phyloP scores from a whole-genome alignment of 176 grass and related monocot genomes.

The Avena eriantha region DNA sequence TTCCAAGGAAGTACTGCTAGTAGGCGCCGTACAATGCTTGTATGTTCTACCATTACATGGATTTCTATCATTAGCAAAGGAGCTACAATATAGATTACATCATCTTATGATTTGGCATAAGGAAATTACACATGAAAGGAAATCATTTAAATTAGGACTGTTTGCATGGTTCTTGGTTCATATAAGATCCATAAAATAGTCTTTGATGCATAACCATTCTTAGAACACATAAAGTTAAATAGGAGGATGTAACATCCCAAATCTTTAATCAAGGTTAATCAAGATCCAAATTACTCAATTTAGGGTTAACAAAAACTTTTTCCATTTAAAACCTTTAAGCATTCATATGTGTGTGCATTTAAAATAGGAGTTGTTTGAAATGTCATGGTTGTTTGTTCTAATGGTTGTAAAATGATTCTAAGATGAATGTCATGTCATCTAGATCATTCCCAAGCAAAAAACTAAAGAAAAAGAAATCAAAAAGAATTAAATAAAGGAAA shows the following conservation, averaged over 20 bases:
- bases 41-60: not conserved
- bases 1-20: not conserved
- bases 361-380: too few species aligned
- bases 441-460: too few species aligned
- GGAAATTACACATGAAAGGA: not conserved
- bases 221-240: not conserved
- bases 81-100: not conserved
- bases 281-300: too few species aligned
- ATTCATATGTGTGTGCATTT: too few species aligned
- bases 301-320: too few species aligned
- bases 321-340: too few species aligned
- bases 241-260: not conserved
- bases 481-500: too few species aligned
- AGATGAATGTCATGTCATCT: too few species aligned
- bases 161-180: not conserved
- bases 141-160: not conserved
- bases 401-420: too few species aligned
- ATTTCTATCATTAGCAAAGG: not conserved
- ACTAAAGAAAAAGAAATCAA: too few species aligned
- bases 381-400: too few species aligned
- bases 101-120: not conserved
- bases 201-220: slow-evolving; percentile 11
- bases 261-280: too few species aligned
- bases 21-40: not conserved
- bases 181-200: slow-evolving; percentile 30